A percentile compares a stretch with the other conserved stretches of the same genome.
These are phyloP conservation scores for Collybia sp. DNA, from an alignment of 768 basidiomycete genomes.

Conservation along the genomic window DNA sequence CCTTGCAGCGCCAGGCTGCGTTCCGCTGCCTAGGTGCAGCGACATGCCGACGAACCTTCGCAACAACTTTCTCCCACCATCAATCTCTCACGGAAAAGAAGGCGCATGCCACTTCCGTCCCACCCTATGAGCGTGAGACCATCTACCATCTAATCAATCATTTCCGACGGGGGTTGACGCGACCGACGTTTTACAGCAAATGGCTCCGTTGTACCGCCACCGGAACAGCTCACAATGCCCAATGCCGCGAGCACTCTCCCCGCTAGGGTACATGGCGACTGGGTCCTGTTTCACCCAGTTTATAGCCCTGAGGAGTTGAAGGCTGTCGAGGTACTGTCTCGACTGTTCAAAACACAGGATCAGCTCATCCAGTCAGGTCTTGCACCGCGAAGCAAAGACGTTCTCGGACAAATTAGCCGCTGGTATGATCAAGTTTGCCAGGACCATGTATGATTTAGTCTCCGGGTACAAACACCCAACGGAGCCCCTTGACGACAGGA, in stretches of 20 bases:
- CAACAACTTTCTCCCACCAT: no score
- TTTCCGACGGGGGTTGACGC: background rate
- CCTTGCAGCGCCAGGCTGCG: no score
- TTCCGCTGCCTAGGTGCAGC: no score
- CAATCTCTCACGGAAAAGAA: slow-evolving; percentile 11
- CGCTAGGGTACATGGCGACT: slow-evolving; percentile 62
- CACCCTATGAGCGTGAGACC: slow-evolving; percentile 15
- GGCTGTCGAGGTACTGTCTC: slow-evolving; percentile 56
- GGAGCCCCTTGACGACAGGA: slow-evolving; percentile 53
- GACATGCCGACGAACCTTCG: no score
- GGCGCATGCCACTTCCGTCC: slow-evolving; percentile 12
- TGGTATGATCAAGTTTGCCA: slow-evolving; percentile 51
- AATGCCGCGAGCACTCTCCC: slow-evolving; percentile 53
- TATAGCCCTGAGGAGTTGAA: slow-evolving; percentile 73
- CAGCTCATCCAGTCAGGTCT: slow-evolving; percentile 40
- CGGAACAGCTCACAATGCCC: slow-evolving; percentile 27
- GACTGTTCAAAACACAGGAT: background rate
- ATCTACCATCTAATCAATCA: background rate
- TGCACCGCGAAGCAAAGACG: slow-evolving; percentile 61
- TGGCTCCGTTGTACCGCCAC: slow-evolving; percentile 2
- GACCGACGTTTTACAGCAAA: background rate
- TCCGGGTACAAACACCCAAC: slow-evolving; percentile 80
- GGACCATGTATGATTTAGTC: slow-evolving; percentile 76
- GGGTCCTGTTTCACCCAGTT: slow-evolving; percentile 93
- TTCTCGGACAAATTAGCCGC: slow-evolving; percentile 71